These are phyloP conservation scores for Aquilaria malaccensis DNA, from an alignment of 345 rosid species.

Conservation along the genomic window DNA sequence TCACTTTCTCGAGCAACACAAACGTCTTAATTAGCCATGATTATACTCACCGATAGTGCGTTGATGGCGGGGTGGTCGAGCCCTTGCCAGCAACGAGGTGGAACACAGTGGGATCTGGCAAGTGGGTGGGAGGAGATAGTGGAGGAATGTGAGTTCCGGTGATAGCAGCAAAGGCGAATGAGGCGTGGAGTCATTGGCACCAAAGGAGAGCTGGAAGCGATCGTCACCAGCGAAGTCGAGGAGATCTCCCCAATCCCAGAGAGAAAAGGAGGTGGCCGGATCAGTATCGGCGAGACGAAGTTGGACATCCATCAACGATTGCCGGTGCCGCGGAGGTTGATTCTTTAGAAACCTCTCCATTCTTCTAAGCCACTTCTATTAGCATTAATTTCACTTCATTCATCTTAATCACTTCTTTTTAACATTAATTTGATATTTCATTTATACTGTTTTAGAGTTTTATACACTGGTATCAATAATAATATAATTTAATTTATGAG, in stretches of 20 bases:
- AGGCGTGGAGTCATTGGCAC: conserved; percentile 20
- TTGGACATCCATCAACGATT: conserved; percentile 31
- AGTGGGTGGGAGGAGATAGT: neutral
- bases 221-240: conserved; percentile 72
- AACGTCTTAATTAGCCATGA: neutral
- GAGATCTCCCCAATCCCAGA: conserved; percentile 85
- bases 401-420: no score
- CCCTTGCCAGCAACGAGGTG: conserved; percentile 2
- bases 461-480: no score
- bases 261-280: conserved; percentile 33
- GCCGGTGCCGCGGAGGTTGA: neutral
- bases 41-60: conserved; percentile 12
- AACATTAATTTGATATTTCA: no score
- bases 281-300: conserved; percentile 27
- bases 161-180: conserved; percentile 13
- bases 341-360: no score
- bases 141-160: no score
- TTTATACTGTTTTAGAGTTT: no score
- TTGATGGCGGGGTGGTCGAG: conserved; percentile 12
- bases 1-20: no score
- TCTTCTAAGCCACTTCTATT: no score
- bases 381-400: no score
- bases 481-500: no score
- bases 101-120: neutral
- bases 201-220: conserved; percentile 37